Evolutionary conservation across 1,284 basidiomycete genomes (phyloP).

Genomic region (Tilletia setariae): DNA sequence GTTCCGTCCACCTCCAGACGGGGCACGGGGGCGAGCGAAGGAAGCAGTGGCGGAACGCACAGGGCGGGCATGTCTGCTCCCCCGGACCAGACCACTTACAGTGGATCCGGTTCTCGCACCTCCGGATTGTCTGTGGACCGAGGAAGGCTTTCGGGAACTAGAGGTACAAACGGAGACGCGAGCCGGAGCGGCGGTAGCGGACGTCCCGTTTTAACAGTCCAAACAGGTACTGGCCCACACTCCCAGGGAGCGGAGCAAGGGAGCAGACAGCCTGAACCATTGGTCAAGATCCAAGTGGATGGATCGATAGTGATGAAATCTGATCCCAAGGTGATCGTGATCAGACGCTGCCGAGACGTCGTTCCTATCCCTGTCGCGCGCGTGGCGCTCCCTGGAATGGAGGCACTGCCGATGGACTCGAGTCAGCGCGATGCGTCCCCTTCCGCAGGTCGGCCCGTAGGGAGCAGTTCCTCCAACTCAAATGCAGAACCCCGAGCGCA

Average conservation of each 20-base stretch:
- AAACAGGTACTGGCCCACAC: background rate
- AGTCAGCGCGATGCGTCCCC: background rate
- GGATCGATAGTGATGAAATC: constrained; percentile 2
- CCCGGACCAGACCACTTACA: too few relatives aligned
- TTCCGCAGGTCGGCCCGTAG: too few relatives aligned
- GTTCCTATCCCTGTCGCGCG: constrained; percentile 51
- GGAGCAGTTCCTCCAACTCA: too few relatives aligned
- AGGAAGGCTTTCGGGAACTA: too few relatives aligned
- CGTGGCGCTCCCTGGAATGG: constrained; percentile 25
- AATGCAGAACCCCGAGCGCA: too few relatives aligned
- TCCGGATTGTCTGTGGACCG: too few relatives aligned
- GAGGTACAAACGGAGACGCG: too few relatives aligned
- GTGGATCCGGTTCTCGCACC: too few relatives aligned
- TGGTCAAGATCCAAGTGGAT: background rate
- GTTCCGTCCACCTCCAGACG: background rate
- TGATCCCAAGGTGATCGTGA: constrained; percentile 8
- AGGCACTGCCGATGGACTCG: background rate
- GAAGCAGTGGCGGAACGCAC: background rate
- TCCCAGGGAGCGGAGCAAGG: too few relatives aligned
- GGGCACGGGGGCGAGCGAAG: background rate
- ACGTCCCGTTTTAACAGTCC: background rate
- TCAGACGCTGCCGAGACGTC: constrained; percentile 38
- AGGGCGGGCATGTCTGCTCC: too few relatives aligned
- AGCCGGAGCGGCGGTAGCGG: background rate
- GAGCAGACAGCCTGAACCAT: background rate